Evolutionary conservation across 495 filamentous ascomycete genomes (phyloP), one percentile per base, ranked within the genome.

Genomic region (Xylaria palmicola): DNA sequence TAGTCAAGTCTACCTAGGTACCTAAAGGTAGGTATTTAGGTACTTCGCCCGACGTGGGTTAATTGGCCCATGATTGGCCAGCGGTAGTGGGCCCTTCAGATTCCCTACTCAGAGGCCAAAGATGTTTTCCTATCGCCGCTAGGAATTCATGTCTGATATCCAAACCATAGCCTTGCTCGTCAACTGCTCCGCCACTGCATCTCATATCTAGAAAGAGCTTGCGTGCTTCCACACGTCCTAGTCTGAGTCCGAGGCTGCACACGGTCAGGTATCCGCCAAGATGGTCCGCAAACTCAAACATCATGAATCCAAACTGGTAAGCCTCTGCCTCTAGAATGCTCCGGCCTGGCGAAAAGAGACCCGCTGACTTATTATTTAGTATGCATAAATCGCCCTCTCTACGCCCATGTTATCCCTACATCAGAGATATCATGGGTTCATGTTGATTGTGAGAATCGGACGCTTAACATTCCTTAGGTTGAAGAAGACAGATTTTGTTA

Each of bases 201-300:
- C 15, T n/a, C 55, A 26, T 58, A 29, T 34, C 29, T n/a, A 15
- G 20, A 26, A 32, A 29, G 13, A 34, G 22, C 3, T 15, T 24
- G 17, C 22, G 17, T 24, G 3, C 4, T 26, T 17, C 13, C 50
- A 40, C 65, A 19, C 7, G 8, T 34, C 5, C 26, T 15, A 40
- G 7, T 29, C 36, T 54, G 12, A 9, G 37, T n/a, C 10, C 3
- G 24, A 37, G 32, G 9, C 19, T 22, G 30, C 6, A 19, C 19
- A 36, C n/a, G 15, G 1, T 15, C 15, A 36, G 7, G 2, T 0
- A 48, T 17, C 15, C 52, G 60, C 54, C 63, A 85, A 69, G 51
- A 95, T 95, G 91, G 90, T 94, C 66, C 88, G 93, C 61, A 88
- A 93, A 75, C 85, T 98, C 69, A 97, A 96, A 77, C 84, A 93